Evolutionary conservation across 768 basidiomycete genomes (phyloP).

Genomic region (Tricholoma flavovirens): DNA sequence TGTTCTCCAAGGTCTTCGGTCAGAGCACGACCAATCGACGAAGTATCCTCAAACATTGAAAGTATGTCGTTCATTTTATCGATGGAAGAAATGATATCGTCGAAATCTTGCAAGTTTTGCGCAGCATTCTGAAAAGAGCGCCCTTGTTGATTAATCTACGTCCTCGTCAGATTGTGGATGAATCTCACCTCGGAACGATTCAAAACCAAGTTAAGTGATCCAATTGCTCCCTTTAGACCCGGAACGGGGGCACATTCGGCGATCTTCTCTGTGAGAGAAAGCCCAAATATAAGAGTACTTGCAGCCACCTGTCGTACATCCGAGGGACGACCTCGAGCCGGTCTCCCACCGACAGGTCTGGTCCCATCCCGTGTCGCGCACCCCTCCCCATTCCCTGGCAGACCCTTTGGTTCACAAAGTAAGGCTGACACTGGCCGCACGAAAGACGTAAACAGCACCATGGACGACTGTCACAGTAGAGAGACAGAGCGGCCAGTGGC

Average conservation of each 20-base stretch:
- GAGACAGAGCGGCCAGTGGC: neutral
- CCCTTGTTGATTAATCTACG: neutral
- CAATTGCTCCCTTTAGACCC: conserved; percentile 9
- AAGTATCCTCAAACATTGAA: conserved; percentile 12
- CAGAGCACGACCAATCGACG: conserved; percentile 10
- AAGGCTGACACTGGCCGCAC: neutral
- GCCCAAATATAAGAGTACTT: conserved; percentile 11
- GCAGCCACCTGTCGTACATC: conserved; percentile 6
- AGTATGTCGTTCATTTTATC: conserved; percentile 9
- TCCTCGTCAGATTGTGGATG: neutral
- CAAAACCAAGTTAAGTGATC: conserved; percentile 5
- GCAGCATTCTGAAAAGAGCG: conserved; percentile 4
- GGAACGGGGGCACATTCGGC: conserved; percentile 13
- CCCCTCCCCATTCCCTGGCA: too few relatives aligned
- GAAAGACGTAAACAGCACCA: neutral
- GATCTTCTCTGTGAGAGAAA: conserved; percentile 13
- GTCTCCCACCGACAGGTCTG: neutral
- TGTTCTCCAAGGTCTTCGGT: conserved; percentile 13
- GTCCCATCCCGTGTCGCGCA: neutral
- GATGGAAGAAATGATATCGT: conserved; percentile 8
- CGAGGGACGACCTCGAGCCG: neutral
- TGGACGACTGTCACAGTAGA: neutral
- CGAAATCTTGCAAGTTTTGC: conserved; percentile 8
- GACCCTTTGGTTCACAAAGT: neutral
- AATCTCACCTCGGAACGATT: conserved; percentile 9